Conservation (phyloP, 1,139 yeast species). For the Yamadazyma pseudoaaseri region DNA sequence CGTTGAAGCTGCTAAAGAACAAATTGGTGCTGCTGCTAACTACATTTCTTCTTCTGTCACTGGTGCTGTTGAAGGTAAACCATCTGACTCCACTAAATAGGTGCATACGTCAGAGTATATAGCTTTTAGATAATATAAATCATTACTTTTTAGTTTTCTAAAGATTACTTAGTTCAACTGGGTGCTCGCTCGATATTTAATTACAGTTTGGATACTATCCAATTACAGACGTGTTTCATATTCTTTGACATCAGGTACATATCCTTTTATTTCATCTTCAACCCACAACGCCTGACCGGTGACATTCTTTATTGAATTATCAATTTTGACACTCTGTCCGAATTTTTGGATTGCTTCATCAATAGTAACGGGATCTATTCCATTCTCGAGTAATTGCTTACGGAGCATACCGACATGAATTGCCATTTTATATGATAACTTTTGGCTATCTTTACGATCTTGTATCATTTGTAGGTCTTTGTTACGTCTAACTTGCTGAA, state of each 20-base stretch:
- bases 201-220: too few species aligned
- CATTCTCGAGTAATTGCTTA: conserved; percentile 53
- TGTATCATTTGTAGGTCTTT: conserved; percentile 46
- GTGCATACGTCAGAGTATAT: background rate
- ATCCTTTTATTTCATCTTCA: conserved; percentile 50
- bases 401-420: conserved; percentile 63
- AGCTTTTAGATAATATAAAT: too few species aligned
- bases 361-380: conserved; percentile 52
- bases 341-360: conserved; percentile 53
- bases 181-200: too few species aligned
- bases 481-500: conserved; percentile 43
- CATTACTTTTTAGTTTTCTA: too few species aligned
- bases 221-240: conserved; percentile 32
- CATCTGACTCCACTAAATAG: too few species aligned
- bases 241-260: conserved; percentile 58
- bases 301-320: conserved; percentile 52
- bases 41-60: conserved; percentile 56
- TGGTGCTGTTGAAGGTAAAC: conserved; percentile 57
- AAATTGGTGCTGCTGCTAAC: conserved; percentile 59
- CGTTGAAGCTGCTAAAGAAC: conserved; percentile 61
- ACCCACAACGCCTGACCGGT: conserved; percentile 60
- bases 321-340: conserved; percentile 55
- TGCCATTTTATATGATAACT: conserved; percentile 58
- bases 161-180: too few species aligned
- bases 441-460: conserved; percentile 48